Base-by-base conservation (phyloP, 2,329 filamentous ascomycete species). In the Colletotrichum sp. region DNA sequence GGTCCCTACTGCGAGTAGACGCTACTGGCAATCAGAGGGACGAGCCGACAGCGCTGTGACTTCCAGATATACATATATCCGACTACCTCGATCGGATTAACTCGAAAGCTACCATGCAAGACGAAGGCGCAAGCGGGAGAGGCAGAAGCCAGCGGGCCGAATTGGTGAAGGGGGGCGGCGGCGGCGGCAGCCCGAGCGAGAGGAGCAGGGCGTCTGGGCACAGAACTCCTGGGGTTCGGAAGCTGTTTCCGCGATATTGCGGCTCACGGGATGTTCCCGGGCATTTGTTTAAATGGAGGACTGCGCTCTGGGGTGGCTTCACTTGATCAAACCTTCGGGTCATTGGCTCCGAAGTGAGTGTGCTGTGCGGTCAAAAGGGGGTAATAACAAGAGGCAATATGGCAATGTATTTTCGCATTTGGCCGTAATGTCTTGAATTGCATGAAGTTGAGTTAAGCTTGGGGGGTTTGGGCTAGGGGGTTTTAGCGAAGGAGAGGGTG, bases 191-290 rank as follows among this genome's bases (percentile, higher is more conserved):
- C 44, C 62, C 69, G 79, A 81, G 67, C 79, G 82, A 67, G 84
- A 80, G 15, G 36, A 85, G 80, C 75, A 88, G 86, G 71, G 85
- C 83, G 57, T 81, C 78, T 66, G 80, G 81, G 68, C 81, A 78
- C 67, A 64, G 67, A 59, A 65, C 67, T 21, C 66, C 67, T 71
- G 60, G 72, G 64, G 66, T 67, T 59, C 72, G 72, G 67, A 65
- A 65, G 44, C n/a, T 21, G 59, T 70, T 65, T 74, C 67, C 72
- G 57, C 66, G 32, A 59, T 34, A 66, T 65, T 71, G 66, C 59
- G 44, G 67, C 67, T 74, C 72, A 65, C 44, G 71, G 66, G 70
- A 68, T 68, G 44, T 76, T 69, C 44, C 63, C 13, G n/a, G 69
- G 28, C 28, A 24, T 16, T 49, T 36, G 49, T 34, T 59, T 12